Evolutionary conservation across 371 early-diverging fungal genomes (phyloP), one percentile per base, ranked within the genome.

Genomic region (Mucor indicus): DNA sequence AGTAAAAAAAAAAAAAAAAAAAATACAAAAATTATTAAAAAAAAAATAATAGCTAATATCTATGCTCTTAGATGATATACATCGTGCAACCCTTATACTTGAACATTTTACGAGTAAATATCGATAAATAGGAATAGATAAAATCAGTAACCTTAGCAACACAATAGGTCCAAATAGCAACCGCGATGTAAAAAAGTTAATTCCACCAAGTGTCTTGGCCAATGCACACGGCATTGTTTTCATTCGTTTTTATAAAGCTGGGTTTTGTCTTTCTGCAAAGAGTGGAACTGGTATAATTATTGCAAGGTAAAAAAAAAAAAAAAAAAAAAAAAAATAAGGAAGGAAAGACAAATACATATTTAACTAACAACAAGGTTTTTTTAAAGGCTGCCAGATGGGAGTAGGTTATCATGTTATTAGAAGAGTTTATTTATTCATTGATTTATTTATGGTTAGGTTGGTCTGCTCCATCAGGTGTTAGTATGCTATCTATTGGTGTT

Each of bases 381-480:
- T 9, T 15, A 16, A 43, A 60, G 60, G 29, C 44, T 50, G 27
- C 72, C 72, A 19, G 68, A 72, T 51, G 72, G 72, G 23, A 55
- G 71, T 70, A 52, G 50, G n/a, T n/a, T n/a, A n/a, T n/a, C n/a
- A n/a, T n/a, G n/a, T n/a, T 53, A 15, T 22, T 13, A 6, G n/a
- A 20, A 22, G 29, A 27, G 3, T 23, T 33, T 45, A 10, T 16
- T 10, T 7, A 12, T 21, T 20, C 2, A 11, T 19, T 1, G 1
- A 4, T 19, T 37, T 37, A 30, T 48, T 48, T 39, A 30, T 31
- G 38, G 37, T 10, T 46, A 69, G 70, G 50, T 42, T 71, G 72
- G 72, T 67, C 67, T 10, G 72, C 72, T 1, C 72, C 72, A 35
- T 71, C 72, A 32, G 72, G 67, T 27, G 52, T 71, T 17, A 55